Evolutionary conservation across 2,329 filamentous ascomycete genomes (phyloP), one percentile per base, ranked within the genome.

Genomic region (Teratosphaeria viscida): DNA sequence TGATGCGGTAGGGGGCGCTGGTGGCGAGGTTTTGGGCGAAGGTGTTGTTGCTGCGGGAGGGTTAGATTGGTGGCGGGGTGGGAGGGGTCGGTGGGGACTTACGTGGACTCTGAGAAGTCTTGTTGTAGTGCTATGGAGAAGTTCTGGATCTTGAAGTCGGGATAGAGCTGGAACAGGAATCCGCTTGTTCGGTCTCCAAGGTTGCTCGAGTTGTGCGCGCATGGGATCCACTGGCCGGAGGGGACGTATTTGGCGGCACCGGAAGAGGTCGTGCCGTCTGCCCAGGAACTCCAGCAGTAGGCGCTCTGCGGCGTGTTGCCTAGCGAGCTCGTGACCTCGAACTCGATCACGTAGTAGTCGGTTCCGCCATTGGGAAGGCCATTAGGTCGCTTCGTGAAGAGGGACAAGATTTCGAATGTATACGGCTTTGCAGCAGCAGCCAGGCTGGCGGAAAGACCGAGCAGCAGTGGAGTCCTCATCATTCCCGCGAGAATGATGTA

Each of bases 341-440:
- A 69, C 1, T 59, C 60, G 59, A 70, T 63, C 52, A 56, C 55
- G 60, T 69, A 70, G 62, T 64, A 67, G 57, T 69, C 67, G 26
- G 61, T 63, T 37, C 66, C 61, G 19, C 67, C 67, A 39, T 43
- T 58, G 10, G 63, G 58, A 35, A 62, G 62, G 55, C 68, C 68
- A 35, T 64, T 70, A 7, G 68, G 68, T 57, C 68, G 64, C 39
- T 69, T 65, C 5, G 67, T 64, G 16, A 57, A 65, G 23, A 70
- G 14, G 8, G 27, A 37, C 19, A 14, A 32, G 8, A 55, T 55
- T 5, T 32, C 27, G 26, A 55, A 55, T 7, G 53, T n/a, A 12
- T 55, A 37, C 8, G 53, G 27, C 14, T 14, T 19, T 34, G 53
- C 27, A 5, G 53, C 43, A 49, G 43, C 43, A 5, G 19, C 43